A percentile compares a stretch with the other conserved stretches of the same genome.
phyloP scores from a whole-genome alignment of 805 yeast genomes.

The Tanozyma kutaoensis region DNA sequence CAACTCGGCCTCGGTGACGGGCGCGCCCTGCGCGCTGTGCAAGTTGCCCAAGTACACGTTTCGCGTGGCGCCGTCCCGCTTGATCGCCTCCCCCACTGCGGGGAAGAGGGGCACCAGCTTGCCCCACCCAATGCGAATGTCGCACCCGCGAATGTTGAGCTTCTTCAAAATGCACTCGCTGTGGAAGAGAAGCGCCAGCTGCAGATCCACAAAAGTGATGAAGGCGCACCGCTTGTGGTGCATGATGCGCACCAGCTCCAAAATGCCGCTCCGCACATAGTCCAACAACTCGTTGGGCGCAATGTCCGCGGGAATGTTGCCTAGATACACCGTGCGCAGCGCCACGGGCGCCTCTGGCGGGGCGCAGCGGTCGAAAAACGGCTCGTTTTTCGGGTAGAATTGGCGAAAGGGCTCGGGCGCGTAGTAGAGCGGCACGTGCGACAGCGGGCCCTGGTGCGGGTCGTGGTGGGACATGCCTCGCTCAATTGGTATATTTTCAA shows the following conservation, averaged over 20 bases:
- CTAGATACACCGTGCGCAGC: conserved; percentile 72
- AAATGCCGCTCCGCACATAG: conserved; percentile 82
- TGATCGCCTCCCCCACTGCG: conserved; percentile 61
- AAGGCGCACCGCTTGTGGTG: conserved; percentile 84
- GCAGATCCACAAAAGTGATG: conserved; percentile 78
- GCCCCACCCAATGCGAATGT: conserved; percentile 90
- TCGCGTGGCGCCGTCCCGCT: conserved; percentile 83
- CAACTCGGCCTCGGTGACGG: conserved; percentile 50
- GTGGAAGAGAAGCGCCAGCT: conserved; percentile 81
- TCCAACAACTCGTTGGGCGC: conserved; percentile 74
- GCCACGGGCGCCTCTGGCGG: too few species aligned
- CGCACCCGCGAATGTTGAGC: conserved; percentile 66
- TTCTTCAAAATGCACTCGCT: conserved; percentile 85
- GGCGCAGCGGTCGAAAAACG: too few species aligned
- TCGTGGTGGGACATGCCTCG: too few species aligned
- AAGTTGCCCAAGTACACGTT: conserved; percentile 83
- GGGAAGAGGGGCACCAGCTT: conserved; percentile 65
- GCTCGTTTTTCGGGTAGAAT: too few species aligned
- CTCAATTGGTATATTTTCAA: too few species aligned
- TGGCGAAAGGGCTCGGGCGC: too few species aligned
- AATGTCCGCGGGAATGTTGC: conserved; percentile 74
- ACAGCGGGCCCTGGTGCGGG: too few species aligned
- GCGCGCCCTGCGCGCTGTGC: conserved; percentile 37
- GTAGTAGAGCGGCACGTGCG: too few species aligned
- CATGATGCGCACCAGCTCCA: conserved; percentile 67